A percentile compares a stretch with the other conserved stretches of the same genome.
phyloP scores from a whole-genome alignment of 1,284 basidiomycete species.

The Boletus subluridellus region DNA sequence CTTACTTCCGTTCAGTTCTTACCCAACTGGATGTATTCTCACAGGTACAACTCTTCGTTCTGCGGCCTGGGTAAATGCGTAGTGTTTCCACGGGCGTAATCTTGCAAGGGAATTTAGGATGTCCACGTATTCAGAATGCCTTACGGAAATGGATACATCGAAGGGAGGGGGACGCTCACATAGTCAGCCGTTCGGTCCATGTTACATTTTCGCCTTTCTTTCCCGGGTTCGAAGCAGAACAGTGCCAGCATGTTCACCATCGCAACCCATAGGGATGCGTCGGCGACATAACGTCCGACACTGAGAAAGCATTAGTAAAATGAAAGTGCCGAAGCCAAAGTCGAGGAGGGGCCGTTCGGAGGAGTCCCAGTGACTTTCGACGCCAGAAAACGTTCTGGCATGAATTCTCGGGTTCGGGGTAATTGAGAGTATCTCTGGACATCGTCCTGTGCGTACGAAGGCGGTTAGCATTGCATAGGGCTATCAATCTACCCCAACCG shows the following conservation, averaged over 20 bases:
- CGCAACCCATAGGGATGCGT: slow-evolving; percentile 20
- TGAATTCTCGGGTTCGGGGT: slow-evolving; percentile 41
- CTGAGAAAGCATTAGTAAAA: neutral
- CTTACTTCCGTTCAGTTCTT: neutral
- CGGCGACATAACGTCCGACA: slow-evolving; percentile 39
- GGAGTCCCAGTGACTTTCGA: neutral
- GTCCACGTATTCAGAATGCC: neutral
- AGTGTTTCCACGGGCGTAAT: neutral
- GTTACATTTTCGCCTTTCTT: slow-evolving; percentile 9
- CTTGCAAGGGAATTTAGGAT: slow-evolving; percentile 8
- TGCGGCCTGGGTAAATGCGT: neutral
- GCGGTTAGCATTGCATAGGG: neutral
- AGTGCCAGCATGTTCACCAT: slow-evolving; percentile 11
- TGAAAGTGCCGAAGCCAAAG: slow-evolving; percentile 40
- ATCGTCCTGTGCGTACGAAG: slow-evolving; percentile 35
- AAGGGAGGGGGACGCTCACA: neutral
- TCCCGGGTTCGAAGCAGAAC: slow-evolving; percentile 9
- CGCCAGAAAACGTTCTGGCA: slow-evolving; percentile 40
- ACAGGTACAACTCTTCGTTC: neutral
- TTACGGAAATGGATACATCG: neutral
- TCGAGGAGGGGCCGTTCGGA: slow-evolving; percentile 32
- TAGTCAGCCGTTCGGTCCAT: slow-evolving; percentile 5
- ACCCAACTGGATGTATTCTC: neutral
- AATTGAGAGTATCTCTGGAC: slow-evolving; percentile 38
- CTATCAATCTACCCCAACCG: neutral